Evolutionary conservation across 2,329 filamentous ascomycete genomes (phyloP), one percentile per base, ranked within the genome.

Genomic region (Botrytis porri): DNA sequence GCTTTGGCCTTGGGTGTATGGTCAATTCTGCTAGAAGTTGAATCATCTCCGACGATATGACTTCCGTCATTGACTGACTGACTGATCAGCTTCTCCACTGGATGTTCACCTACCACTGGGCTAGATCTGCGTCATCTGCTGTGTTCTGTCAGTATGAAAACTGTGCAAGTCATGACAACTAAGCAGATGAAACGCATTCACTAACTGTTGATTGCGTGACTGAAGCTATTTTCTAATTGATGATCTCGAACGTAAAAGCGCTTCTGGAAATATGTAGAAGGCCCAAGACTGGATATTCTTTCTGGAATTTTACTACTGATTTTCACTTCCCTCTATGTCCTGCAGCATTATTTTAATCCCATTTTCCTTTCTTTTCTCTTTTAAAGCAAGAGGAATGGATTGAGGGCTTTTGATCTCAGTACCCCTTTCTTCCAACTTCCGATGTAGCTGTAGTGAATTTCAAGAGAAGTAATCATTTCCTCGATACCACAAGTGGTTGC

Each of bases 351-450:
- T 54, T 29, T 6, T 54, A 29, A 18, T 0, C 0, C 18, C 1
- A 3, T 54, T n/a, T n/a, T 8, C 14, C 1, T 0, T 29, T 4
- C 14, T 29, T 54, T 54, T n/a, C 18, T 8, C 6, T 3, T 1
- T 3, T 1, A 6, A 18, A 29, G 0, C 1, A 18, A 4, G 1
- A 29, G 6, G n/a, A 29, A 29, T 29, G 6, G 6, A 9, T 16
- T 29, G n/a, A 54, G 7, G 12, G 14, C 1, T 29, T 29, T 54
- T 1, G n/a, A 29, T 29, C 3, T 18, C 14, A 3, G 5, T 18
- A 29, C 9, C n/a, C 6, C 14, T 54, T 54, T 9, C 14, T 29
- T 54, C n/a, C 14, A 18, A 8, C 14, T n/a, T 54, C 7, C 0
- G 51, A 54, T 54, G 14, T 18, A 18, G n/a, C 18, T 32, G n/a